Percentiles rank a stretch among this genome's conserved stretches.
These are phyloP conservation scores for Ogataea nakhonphanomensis DNA, from an alignment of 805 yeast genomes.

Conservation along the genomic window DNA sequence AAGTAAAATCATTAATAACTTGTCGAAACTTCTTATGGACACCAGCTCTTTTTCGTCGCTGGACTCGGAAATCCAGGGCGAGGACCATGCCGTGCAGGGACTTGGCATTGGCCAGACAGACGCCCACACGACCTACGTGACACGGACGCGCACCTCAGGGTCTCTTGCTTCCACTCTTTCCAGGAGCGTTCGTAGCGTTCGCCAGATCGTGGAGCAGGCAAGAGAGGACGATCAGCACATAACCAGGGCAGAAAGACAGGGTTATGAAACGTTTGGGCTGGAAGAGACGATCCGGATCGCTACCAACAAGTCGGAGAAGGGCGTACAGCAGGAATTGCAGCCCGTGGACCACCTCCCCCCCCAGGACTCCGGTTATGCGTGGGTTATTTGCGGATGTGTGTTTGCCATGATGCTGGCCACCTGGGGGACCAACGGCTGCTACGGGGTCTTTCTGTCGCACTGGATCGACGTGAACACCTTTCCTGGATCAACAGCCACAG, in stretches of 20 bases:
- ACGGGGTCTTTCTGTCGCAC: constrained; percentile 56
- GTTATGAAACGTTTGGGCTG: constrained; percentile 21
- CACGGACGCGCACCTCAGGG: constrained; percentile 3
- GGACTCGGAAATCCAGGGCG: constrained; percentile 1
- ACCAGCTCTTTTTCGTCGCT: constrained; percentile 3
- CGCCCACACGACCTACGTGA: background rate
- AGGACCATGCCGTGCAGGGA: background rate
- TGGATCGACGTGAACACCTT: constrained; percentile 48
- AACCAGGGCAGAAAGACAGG: constrained; percentile 18
- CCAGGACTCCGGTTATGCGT: constrained; percentile 56
- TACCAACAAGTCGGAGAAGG: constrained; percentile 14
- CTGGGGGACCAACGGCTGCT: constrained; percentile 67
- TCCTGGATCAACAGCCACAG: constrained; percentile 49
- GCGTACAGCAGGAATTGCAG: background rate
- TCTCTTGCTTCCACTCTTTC: constrained; percentile 14
- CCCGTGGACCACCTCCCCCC: constrained; percentile 31
- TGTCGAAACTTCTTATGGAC: background rate
- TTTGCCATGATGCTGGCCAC: constrained; percentile 48
- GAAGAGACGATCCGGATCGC: constrained; percentile 27
- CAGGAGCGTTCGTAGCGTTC: constrained; percentile 13
- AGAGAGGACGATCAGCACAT: constrained; percentile 25
- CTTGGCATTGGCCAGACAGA: background rate
- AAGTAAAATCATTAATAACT: no score
- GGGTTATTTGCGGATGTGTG: constrained; percentile 45
- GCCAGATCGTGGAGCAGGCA: constrained; percentile 19